These are phyloP conservation scores for Boletus smithii DNA, from an alignment of 1,284 basidiomycete genomes.

Conservation along the genomic window DNA sequence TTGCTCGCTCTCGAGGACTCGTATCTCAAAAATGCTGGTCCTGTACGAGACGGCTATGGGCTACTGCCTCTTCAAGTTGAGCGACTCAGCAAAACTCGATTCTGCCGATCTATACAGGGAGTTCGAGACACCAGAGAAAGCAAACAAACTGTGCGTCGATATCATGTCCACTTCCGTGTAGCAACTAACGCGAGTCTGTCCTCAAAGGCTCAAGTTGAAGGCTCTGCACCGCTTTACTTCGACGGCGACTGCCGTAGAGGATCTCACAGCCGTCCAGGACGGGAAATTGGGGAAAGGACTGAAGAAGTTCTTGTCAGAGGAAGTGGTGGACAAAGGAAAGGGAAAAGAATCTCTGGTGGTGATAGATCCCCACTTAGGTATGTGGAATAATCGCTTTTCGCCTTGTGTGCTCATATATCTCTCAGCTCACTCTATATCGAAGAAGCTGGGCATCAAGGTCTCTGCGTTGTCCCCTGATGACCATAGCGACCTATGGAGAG, in stretches of 20 bases:
- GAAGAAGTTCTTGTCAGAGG: conserved; percentile 90
- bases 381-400: conserved; percentile 28
- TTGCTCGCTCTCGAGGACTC: neutral
- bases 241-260: conserved; percentile 98
- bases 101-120: conserved; percentile 87
- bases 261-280: conserved; percentile 88
- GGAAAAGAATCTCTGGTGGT: conserved; percentile 87
- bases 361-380: conserved; percentile 88
- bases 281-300: conserved; percentile 92
- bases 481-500: conserved; percentile 84
- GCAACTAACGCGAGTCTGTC: conserved; percentile 1
- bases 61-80: conserved; percentile 97
- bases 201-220: conserved; percentile 82
- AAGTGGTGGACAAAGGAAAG: conserved; percentile 85
- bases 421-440: conserved; percentile 80
- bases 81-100: conserved; percentile 85
- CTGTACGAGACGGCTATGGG: conserved; percentile 86
- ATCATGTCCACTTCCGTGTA: conserved; percentile 4
- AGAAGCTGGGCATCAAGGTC: conserved; percentile 93
- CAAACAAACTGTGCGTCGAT: conserved; percentile 81
- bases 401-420: conserved; percentile 7
- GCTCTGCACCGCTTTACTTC: conserved; percentile 96
- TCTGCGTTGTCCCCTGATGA: conserved; percentile 43
- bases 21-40: conserved; percentile 63
- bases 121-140: conserved; percentile 88